Base-by-base conservation (phyloP, 495 filamentous ascomycete species). In the Penicillium alfredii region DNA sequence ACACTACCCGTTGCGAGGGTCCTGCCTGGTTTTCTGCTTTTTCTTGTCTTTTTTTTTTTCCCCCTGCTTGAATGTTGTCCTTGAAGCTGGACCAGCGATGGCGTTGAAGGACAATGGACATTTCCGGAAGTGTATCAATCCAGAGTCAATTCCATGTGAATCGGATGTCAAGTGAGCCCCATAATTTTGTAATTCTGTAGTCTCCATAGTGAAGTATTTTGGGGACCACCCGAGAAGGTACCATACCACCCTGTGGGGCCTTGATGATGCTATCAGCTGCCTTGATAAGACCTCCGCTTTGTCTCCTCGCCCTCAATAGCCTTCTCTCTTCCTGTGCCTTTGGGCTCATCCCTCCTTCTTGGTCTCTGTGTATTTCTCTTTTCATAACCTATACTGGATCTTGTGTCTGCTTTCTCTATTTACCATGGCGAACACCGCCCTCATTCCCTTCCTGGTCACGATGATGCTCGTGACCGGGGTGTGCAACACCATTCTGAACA, bases 401-500 rank as follows among this genome's bases (percentile, higher is more conserved):
- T 4, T 34, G 25, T 22, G 38, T 37, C 12, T 32, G n/a, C n/a
- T n/a, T n/a, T n/a, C n/a, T n/a, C n/a, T n/a, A n/a, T n/a, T n/a
- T 47, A 57, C 29, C 34, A 81, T 81, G 77, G 69, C 61, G 25
- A 66, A 53, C 38, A 76, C 73, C 51, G 77, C 79, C 6, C 45
- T 82, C 19, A 77, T 94, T 46, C 87, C 86, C 4, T 74, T 94
- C 47, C 71, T 94, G 44, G 84, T 96, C 53, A 80, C 72, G 42
- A 92, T 94, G 86, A 94, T 96, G 88, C 71, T 96, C 53, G 52
- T 80, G 52, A 86, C 82, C 18, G 92, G 92, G 25, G 89, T 96
- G 31, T 94, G 88, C 72, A 98, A 98, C 55, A 98, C 92, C 2
- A 78, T 98, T 37, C 71, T 98, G 50, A 94, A 92, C 47, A 98